Percentiles rank a stretch among this genome's conserved stretches.
Evolutionary conservation across 805 yeast species (phyloP).

Genomic region (Huiozyma sinensis): DNA sequence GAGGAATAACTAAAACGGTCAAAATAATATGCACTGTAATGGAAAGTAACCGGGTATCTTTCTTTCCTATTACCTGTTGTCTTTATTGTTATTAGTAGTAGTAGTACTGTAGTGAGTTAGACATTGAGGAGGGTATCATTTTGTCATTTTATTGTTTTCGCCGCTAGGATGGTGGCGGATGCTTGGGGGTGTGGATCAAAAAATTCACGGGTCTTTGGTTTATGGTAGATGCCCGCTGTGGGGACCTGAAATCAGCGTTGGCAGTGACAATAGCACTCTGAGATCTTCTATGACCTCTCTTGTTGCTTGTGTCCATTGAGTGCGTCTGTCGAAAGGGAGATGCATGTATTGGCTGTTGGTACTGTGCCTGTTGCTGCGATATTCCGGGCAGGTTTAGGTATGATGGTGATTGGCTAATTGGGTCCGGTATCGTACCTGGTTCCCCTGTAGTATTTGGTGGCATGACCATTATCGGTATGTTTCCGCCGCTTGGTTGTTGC

Average conservation of each 20-base stretch:
- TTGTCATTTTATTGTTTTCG: too few relatives aligned
- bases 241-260: constrained; percentile 6
- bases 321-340: constrained; percentile 1
- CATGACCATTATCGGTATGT: neutral
- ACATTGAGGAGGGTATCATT: too few relatives aligned
- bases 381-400: too few relatives aligned
- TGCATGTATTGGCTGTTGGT: constrained; percentile 1
- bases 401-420: too few relatives aligned
- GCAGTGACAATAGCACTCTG: constrained; percentile 18
- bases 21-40: too few relatives aligned
- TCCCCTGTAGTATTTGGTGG: neutral
- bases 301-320: neutral
- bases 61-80: too few relatives aligned
- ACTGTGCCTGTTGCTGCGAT: neutral
- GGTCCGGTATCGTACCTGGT: neutral
- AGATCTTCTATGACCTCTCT: constrained; percentile 18
- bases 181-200: constrained; percentile 26
- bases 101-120: too few relatives aligned
- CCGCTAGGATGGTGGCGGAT: constrained; percentile 23
- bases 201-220: constrained; percentile 22
- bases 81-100: too few relatives aligned
- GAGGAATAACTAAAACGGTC: too few relatives aligned
- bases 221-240: constrained; percentile 2
- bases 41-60: too few relatives aligned
- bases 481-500: neutral